A percentile compares a stretch with the other conserved stretches of the same genome.
Conservation (phyloP, 2,329 filamentous ascomycete genomes). For the Aspergillus tanneri region DNA sequence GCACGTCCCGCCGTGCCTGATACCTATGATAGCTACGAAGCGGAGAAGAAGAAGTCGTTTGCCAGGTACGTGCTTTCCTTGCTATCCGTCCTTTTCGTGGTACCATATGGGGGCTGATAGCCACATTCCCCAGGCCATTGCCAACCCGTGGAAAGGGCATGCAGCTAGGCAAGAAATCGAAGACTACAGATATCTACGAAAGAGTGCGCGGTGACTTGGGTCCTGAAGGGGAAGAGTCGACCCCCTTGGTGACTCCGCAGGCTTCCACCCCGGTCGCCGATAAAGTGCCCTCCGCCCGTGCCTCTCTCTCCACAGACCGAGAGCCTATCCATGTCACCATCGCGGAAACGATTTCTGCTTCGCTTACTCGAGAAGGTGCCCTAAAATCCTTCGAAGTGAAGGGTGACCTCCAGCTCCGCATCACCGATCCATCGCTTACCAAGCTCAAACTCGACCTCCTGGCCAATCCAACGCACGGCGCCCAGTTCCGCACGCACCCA, state of each 20-base stretch:
- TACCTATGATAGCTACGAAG: constrained; percentile 91
- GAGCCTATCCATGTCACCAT: constrained; percentile 87
- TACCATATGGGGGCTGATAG: constrained; percentile 25
- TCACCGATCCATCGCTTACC: constrained; percentile 82
- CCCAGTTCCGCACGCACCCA: constrained; percentile 91
- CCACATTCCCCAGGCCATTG: constrained; percentile 49
- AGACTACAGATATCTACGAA: constrained; percentile 96
- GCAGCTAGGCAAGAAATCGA: constrained; percentile 98
- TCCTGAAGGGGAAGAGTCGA: constrained; percentile 72
- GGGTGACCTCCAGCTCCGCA: constrained; percentile 87
- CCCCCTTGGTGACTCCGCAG: constrained; percentile 65
- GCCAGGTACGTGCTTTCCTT: constrained; percentile 61
- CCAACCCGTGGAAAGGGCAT: constrained; percentile 91
- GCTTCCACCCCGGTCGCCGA: constrained; percentile 55
- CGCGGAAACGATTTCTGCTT: constrained; percentile 85
- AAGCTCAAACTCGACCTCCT: constrained; percentile 84
- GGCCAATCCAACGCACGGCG: constrained; percentile 74
- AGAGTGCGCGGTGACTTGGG: constrained; percentile 89
- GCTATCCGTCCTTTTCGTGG: not conserved
- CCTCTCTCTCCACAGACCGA: constrained; percentile 69
- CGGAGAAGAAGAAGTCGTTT: constrained; percentile 91
- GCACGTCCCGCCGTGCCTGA: constrained; percentile 71
- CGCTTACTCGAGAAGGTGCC: constrained; percentile 81
- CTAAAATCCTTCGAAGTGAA: constrained; percentile 84
- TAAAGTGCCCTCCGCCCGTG: constrained; percentile 53